Evolutionary conservation across 2,329 filamentous ascomycete species (phyloP), one percentile per base, ranked within the genome.

Genomic region (Aspergillus cejpii): DNA sequence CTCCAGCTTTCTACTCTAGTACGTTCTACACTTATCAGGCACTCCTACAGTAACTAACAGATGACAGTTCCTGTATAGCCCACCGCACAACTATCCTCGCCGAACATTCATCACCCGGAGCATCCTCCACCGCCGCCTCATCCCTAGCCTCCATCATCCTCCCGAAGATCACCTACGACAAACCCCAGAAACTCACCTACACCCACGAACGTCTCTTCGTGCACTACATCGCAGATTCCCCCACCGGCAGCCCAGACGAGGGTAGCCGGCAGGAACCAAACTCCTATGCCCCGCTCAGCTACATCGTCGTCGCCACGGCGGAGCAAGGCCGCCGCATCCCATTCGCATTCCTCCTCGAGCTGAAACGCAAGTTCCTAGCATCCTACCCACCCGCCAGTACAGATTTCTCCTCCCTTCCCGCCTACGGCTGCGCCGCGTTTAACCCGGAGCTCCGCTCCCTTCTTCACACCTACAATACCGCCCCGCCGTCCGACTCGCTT

Each of bases 121-220:
- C 85, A 7, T 87, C 84, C 33, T 82, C 87, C 56, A 86, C 87
- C 45, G 89, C 87, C 58, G 87, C 89, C 51, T 94, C 88, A 3
- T 89, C 85, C 10, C 85, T 97, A 58, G 88, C 91, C 55, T 92
- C 89, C 36, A 76, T 96, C 58, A 89, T 98, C 73, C 87, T 98
- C 36, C 92, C 94, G 47, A 95, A 95, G 68, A 94, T 98, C 74
- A 77, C 78, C 44, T 92, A 98, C 73, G 71, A 75, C 52, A 73
- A 77, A 23, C 77, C 89, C 1, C 83, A 94, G 63, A 96, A 96
- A 71, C 80, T 94, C 54, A 97, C 91, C 43, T 96, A 94, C 73
- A 94, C 88, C 31, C 89, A 96, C 69, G 86, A 89, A 70, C 76
- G 83, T 48, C 83, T 94, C 67, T 88, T 92, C 75, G 92, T 97